Conservation (phyloP, 73 alveolate species). For the Blepharisma stoltei region DNA sequence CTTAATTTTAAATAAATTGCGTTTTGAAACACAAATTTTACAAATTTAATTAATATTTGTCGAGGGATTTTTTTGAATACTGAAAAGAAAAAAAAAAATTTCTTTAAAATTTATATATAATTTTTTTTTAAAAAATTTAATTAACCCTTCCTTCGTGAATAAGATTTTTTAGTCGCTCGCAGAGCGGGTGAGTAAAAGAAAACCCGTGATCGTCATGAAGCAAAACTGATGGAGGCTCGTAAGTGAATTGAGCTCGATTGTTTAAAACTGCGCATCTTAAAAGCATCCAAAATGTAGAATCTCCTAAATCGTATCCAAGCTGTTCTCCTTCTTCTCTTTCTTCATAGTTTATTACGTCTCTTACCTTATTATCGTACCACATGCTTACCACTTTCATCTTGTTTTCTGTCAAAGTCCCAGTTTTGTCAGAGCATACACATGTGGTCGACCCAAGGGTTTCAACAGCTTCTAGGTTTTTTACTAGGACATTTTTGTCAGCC, state of each 20-base stretch:
- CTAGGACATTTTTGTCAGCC: slow-evolving; percentile 84
- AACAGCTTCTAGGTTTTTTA: slow-evolving; percentile 90
- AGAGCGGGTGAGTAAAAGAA: background rate
- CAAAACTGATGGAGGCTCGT: background rate
- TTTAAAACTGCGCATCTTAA: slow-evolving; percentile 44
- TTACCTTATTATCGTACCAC: slow-evolving; percentile 79
- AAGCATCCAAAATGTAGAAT: slow-evolving; percentile 35
- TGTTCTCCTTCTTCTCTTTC: slow-evolving; percentile 36
- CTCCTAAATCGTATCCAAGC: slow-evolving; percentile 41
- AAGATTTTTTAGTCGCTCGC: too few species aligned
- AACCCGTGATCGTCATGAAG: background rate
- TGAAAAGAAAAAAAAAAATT: too few species aligned
- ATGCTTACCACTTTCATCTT: slow-evolving; percentile 92
- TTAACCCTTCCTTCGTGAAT: too few species aligned
- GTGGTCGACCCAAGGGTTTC: slow-evolving; percentile 97
- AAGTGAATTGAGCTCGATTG: slow-evolving; percentile 39
- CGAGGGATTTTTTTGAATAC: too few species aligned
- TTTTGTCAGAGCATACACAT: slow-evolving; percentile 95
- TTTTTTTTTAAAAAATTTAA: background rate
- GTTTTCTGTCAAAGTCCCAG: slow-evolving; percentile 96
- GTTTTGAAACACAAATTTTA: too few species aligned
- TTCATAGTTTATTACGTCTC: slow-evolving; percentile 73
- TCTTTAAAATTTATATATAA: too few species aligned
- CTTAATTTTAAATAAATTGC: too few species aligned
- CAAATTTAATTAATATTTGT: too few species aligned